Base-by-base conservation (phyloP, 371 early-diverging fungal genomes). In the Rhizopus microsporus region DNA sequence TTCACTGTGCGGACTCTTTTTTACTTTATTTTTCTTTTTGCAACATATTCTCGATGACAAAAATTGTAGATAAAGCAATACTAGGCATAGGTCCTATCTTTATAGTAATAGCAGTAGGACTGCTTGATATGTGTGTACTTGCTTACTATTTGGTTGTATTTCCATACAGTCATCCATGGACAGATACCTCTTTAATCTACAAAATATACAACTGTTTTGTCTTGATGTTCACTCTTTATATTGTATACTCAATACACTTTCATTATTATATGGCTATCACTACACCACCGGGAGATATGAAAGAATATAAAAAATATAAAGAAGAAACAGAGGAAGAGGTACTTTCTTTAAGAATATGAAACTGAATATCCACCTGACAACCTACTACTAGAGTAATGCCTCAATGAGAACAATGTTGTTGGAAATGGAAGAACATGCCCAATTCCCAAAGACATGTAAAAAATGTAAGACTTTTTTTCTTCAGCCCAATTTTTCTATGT, bases 201-300 rank as follows among this genome's bases (percentile, higher is more conserved):
- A 78, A 78, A 53, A 9, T 66, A 6, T 65, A 60, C 16, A 68
- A 60, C 35, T 44, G 72, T 39, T 33, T 65, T 2, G 70, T 68
- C n/a, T 33, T 78, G 7, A 12, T 65, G 0, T 80, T 78, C 57
- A 77, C 79, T 2, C 38, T 70, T 3, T 84, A 81, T 48, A 68
- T 84, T 45, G 72, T 84, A n/a, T 84, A 80, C 54, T 75, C 75
- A 34, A 80, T 81, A 47, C 68, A 71, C 16, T 81, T 80, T 40
- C 81, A 84, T 49, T 84, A 84, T 38, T 84, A 84, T 56, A 80
- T 75, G 77, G 85, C 85, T 5, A 80, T 85, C 35, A 63, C 59
- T 16, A 85, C 83, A 31, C 69, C 76, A 6, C 82, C 85, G 0
- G 84, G 84, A 0, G 63, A 67, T 40, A 78, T 76, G 33, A 56